Conservation (phyloP, 371 early-diverging fungal species). For the Mucor plumbeus region DNA sequence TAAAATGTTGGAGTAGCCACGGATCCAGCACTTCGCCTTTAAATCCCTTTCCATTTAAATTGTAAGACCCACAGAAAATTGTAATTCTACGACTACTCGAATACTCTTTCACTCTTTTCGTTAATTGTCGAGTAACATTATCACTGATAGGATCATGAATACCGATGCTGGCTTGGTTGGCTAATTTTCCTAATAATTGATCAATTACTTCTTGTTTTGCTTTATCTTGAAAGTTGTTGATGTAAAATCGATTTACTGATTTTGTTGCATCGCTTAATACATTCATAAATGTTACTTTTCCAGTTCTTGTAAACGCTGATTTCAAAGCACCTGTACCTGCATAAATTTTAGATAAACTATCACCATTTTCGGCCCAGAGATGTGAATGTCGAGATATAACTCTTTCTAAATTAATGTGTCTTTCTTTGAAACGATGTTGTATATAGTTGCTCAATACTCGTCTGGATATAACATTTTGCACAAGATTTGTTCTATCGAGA, state of each 20-base stretch:
- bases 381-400: constrained; percentile 59
- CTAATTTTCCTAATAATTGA: constrained; percentile 72
- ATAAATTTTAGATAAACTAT: constrained; percentile 92
- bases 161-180: constrained; percentile 55
- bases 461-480: constrained; percentile 66
- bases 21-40: constrained; percentile 66
- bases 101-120: constrained; percentile 58
- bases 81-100: constrained; percentile 57
- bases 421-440: constrained; percentile 16
- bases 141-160: constrained; percentile 71
- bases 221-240: constrained; percentile 93
- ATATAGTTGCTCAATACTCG: constrained; percentile 46
- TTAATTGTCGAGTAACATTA: constrained; percentile 58
- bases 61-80: constrained; percentile 88
- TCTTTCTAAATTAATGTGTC: constrained; percentile 20
- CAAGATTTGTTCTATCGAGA: constrained; percentile 87
- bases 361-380: constrained; percentile 97
- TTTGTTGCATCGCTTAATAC: constrained; percentile 92
- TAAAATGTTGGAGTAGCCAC: constrained; percentile 69
- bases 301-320: constrained; percentile 88
- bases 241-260: constrained; percentile 89
- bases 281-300: constrained; percentile 85
- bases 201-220: constrained; percentile 92
- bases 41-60: constrained; percentile 84
- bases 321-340: constrained; percentile 98